phyloP scores from a whole-genome alignment of 2,329 filamentous ascomycete genomes.

The Sporothrix brasiliensis region DNA sequence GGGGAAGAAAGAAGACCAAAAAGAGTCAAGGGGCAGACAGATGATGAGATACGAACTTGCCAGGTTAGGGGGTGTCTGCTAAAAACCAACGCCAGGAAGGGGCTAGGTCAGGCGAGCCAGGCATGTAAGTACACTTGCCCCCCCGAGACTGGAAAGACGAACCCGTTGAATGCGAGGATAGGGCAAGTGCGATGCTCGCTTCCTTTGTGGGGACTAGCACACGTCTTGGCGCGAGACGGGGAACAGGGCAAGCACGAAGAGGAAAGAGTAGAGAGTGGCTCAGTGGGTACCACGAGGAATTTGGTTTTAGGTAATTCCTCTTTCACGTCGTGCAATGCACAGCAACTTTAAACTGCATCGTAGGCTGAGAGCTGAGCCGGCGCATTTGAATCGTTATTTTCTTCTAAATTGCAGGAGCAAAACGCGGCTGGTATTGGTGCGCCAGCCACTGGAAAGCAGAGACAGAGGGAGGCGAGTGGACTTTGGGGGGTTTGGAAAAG shows the following conservation, averaged over 20 bases:
- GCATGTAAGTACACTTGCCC: background rate
- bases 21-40: conserved; percentile 12
- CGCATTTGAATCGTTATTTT: background rate
- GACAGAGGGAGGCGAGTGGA: background rate
- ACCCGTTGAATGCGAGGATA: conserved; percentile 5
- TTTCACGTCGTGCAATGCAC: too few species aligned
- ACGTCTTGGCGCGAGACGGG: conserved; percentile 16
- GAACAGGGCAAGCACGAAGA: background rate
- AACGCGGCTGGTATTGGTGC: background rate
- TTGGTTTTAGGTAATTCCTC: background rate
- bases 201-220: conserved; percentile 12
- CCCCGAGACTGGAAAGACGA: background rate
- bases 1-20: background rate
- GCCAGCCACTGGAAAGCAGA: background rate
- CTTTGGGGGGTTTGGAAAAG: background rate
- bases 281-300: background rate
- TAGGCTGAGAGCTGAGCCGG: background rate
- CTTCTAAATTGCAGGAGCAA: background rate
- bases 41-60: background rate
- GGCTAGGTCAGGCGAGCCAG: background rate
- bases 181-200: conserved; percentile 22
- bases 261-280: background rate
- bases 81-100: conserved; percentile 11
- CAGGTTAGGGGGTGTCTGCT: background rate
- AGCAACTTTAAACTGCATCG: too few species aligned